phyloP scores from a whole-genome alignment of 371 early-diverging fungal genomes.

The Lichtheimia hyalospora region DNA sequence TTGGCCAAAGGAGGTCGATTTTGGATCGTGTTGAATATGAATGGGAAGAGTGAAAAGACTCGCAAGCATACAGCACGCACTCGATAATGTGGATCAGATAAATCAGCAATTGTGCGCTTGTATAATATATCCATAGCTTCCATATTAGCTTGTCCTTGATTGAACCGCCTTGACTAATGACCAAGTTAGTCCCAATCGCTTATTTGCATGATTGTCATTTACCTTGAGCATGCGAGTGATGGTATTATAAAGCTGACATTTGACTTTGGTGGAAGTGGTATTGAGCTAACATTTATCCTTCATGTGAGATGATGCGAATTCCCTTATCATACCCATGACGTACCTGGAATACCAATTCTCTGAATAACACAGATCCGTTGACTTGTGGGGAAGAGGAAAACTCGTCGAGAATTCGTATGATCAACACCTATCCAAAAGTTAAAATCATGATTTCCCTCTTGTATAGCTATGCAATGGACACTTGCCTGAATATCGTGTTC shows the following conservation, averaged over 20 bases:
- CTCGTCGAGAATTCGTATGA: neutral
- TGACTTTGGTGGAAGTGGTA: neutral
- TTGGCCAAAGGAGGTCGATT: neutral
- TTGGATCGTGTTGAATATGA: constrained; percentile 13
- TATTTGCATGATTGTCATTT: neutral
- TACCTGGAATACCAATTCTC: constrained; percentile 21
- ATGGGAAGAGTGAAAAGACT: constrained; percentile 45
- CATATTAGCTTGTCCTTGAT: constrained; percentile 25
- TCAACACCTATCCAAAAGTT: neutral
- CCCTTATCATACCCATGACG: neutral
- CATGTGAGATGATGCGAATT: neutral
- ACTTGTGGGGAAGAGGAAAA: constrained; percentile 15
- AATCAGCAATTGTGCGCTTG: constrained; percentile 29
- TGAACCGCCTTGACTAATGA: too few species aligned
- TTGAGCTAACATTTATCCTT: neutral
- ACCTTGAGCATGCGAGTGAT: neutral
- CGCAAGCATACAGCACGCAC: constrained; percentile 51
- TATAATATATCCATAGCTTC: constrained; percentile 25
- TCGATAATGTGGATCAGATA: constrained; percentile 52
- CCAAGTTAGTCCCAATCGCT: neutral
- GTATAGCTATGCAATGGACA: neutral
- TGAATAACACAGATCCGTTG: constrained; percentile 15
- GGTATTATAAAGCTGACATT: neutral
- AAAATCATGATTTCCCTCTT: neutral
- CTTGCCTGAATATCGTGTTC: constrained; percentile 1